Conservation (phyloP, 306 rosid genomes). For the Quercus glauca region DNA sequence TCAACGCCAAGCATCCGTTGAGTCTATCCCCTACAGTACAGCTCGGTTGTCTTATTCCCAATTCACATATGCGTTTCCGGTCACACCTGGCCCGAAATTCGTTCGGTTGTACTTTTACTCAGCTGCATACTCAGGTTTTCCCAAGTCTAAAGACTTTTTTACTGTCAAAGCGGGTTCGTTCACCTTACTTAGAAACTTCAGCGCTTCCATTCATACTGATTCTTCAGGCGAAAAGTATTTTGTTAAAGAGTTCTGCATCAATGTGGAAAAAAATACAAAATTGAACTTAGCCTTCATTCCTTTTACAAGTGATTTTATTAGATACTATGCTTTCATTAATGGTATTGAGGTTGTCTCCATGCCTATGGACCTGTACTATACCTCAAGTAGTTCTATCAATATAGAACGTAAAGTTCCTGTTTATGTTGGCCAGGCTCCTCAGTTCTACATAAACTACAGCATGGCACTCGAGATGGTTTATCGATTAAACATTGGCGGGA, state of each 20-base stretch:
- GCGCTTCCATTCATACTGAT: neutral
- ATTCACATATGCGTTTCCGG: slow-evolving; percentile 34
- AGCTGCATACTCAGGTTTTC: slow-evolving; percentile 19
- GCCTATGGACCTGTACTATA: slow-evolving; percentile 23
- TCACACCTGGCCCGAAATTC: slow-evolving; percentile 42
- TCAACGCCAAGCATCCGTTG: too few relatives aligned
- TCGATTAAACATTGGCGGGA: slow-evolving; percentile 41
- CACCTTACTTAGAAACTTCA: slow-evolving; percentile 41
- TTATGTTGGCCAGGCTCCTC: neutral
- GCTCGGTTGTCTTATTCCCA: slow-evolving; percentile 34
- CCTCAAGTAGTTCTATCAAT: too few relatives aligned
- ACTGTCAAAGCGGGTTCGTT: slow-evolving; percentile 28
- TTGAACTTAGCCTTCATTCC: slow-evolving; percentile 29
- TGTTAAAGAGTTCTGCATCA: slow-evolving; percentile 27
- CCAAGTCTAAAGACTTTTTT: slow-evolving; percentile 23
- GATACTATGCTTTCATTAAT: slow-evolving; percentile 34
- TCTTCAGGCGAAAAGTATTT: neutral
- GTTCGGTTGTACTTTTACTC: slow-evolving; percentile 40
- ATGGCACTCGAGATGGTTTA: slow-evolving; percentile 30
- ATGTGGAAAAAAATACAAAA: slow-evolving; percentile 22
- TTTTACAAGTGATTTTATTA: slow-evolving; percentile 11
- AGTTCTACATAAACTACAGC: neutral
- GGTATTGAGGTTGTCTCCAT: slow-evolving; percentile 48
- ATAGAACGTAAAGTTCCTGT: neutral
- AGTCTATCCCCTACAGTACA: slow-evolving; percentile 26